Conservation (phyloP, 2,329 filamentous ascomycete genomes). For the Tolypocladium pustulatum region DNA sequence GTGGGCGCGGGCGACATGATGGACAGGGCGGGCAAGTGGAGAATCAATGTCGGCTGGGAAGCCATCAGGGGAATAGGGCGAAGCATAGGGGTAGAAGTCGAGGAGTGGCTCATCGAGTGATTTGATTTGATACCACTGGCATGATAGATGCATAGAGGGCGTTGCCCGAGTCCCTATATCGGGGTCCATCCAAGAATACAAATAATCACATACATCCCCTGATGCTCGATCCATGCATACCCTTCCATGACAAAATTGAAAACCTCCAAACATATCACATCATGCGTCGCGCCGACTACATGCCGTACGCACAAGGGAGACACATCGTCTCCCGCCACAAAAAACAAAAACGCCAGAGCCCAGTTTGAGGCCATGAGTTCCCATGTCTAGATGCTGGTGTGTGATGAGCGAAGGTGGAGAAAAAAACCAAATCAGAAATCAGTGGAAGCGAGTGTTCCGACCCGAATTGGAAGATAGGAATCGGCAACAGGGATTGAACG, state of each 20-base stretch:
- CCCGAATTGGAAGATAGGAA: background rate
- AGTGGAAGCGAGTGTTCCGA: background rate
- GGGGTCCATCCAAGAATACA: background rate
- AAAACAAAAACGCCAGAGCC: background rate
- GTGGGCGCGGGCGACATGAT: slow-evolving; percentile 54
- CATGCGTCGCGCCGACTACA: background rate
- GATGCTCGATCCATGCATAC: background rate
- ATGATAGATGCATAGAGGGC: background rate
- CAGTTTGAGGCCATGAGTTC: background rate
- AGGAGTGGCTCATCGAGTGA: slow-evolving; percentile 65
- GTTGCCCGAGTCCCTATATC: background rate
- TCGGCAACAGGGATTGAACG: background rate
- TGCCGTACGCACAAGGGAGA: background rate
- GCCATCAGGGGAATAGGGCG: slow-evolving; percentile 59
- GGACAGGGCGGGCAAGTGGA: slow-evolving; percentile 63
- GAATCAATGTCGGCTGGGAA: slow-evolving; percentile 72
- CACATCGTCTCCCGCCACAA: background rate
- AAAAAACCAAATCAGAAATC: too few relatives aligned
- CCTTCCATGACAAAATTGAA: background rate
- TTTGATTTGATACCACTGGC: background rate
- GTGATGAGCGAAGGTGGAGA: background rate
- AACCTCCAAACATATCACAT: background rate
- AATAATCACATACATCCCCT: background rate
- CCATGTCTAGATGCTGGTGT: slow-evolving; percentile 1
- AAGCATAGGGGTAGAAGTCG: slow-evolving; percentile 66